A percentile compares a stretch with the other conserved stretches of the same genome.
These are phyloP conservation scores for Umbilicaria muhlenbergii DNA, from an alignment of 495 filamentous ascomycete species.

Conservation along the genomic window DNA sequence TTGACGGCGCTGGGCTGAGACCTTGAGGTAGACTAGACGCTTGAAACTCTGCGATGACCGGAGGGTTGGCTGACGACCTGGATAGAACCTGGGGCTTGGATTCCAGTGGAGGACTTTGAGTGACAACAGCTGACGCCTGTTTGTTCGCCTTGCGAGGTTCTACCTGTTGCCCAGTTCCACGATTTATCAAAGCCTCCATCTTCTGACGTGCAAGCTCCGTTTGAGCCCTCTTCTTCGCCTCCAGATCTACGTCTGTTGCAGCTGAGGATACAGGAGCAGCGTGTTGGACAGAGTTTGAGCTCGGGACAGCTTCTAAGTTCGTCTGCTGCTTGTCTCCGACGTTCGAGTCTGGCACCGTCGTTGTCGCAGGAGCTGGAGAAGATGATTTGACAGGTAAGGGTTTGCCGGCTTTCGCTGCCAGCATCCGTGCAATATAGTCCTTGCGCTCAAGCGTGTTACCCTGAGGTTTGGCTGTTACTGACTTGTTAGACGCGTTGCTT, in stretches of 20 bases:
- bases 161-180: slow-evolving; percentile 21
- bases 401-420: slow-evolving; percentile 42
- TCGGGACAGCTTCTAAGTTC: neutral
- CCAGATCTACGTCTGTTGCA: slow-evolving; percentile 17
- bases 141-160: neutral
- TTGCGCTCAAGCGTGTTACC: slow-evolving; percentile 52
- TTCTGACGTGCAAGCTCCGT: slow-evolving; percentile 36
- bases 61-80: neutral
- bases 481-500: no score
- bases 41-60: neutral
- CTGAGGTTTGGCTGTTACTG: slow-evolving; percentile 9
- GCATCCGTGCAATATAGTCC: slow-evolving; percentile 57
- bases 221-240: slow-evolving; percentile 39
- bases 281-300: neutral
- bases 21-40: neutral
- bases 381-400: slow-evolving; percentile 21
- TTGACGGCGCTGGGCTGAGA: neutral
- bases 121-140: neutral
- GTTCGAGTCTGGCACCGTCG: slow-evolving; percentile 2
- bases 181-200: slow-evolving; percentile 34
- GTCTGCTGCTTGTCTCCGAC: slow-evolving; percentile 4
- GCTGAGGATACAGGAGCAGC: neutral
- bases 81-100: neutral
- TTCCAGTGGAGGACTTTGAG: neutral
- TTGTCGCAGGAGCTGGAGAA: slow-evolving; percentile 10